phyloP scores from a whole-genome alignment of 106 monocot species.

The Phalaenopsis aphrodite region DNA sequence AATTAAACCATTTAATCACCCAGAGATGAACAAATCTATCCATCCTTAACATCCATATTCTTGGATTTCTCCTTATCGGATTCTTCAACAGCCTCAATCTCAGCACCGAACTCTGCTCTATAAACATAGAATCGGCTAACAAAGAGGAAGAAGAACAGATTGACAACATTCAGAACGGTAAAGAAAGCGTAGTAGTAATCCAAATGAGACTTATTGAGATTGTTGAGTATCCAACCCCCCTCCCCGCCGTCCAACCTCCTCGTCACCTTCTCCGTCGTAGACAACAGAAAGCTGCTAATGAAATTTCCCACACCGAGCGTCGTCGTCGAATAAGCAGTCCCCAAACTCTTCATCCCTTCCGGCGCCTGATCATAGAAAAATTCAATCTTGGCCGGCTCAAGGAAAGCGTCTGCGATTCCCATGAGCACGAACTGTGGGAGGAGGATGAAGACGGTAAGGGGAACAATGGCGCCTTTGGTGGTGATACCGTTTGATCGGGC shows the following conservation, averaged over 20 bases:
- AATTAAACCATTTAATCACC: no score
- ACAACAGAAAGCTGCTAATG: slow-evolving; percentile 39
- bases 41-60: no score
- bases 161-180: slow-evolving; percentile 11
- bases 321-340: slow-evolving; percentile 34
- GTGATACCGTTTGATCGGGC: slow-evolving; percentile 11
- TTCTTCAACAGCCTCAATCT: neutral
- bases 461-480: neutral
- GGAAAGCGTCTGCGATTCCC: slow-evolving; percentile 49
- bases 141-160: slow-evolving; percentile 3
- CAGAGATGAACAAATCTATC: no score
- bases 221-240: slow-evolving; percentile 40
- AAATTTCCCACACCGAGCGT: slow-evolving; percentile 38
- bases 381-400: slow-evolving; percentile 37
- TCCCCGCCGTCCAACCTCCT: slow-evolving; percentile 9
- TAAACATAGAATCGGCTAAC: slow-evolving; percentile 4
- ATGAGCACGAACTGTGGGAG: slow-evolving; percentile 53
- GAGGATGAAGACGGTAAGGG: slow-evolving; percentile 33
- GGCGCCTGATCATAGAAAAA: slow-evolving; percentile 67
- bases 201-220: slow-evolving; percentile 5
- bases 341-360: slow-evolving; percentile 53
- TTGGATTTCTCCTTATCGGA: no score
- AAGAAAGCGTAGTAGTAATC: slow-evolving; percentile 16
- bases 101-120: neutral
- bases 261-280: slow-evolving; percentile 21